phyloP scores from a whole-genome alignment of 148 eudicot species.

The Gaultheria prostrata region DNA sequence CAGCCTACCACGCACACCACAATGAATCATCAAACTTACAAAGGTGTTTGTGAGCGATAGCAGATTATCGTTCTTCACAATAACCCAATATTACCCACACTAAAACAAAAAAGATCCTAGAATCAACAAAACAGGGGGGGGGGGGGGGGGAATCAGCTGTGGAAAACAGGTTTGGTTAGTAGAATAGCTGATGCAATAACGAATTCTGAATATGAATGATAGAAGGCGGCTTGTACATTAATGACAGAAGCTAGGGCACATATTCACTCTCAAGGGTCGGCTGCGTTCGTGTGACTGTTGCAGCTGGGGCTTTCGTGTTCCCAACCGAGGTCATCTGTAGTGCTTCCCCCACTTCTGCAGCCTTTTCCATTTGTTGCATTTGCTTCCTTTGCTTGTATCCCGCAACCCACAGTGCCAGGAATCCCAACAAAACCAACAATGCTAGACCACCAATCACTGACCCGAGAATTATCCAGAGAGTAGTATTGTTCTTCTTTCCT shows the following conservation, averaged over 20 bases:
- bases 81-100: constrained; percentile 29
- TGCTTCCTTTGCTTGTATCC: constrained; percentile 48
- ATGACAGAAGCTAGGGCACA: constrained; percentile 47
- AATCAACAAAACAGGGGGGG: constrained; percentile 19
- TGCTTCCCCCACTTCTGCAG: constrained; percentile 81
- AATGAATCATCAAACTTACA: constrained; percentile 20
- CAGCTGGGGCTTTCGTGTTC: constrained; percentile 73
- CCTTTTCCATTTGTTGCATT: constrained; percentile 72
- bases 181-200: constrained; percentile 46
- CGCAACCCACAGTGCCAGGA: constrained; percentile 41
- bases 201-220: constrained; percentile 36
- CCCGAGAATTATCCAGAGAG: constrained; percentile 68
- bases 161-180: constrained; percentile 39
- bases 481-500: constrained; percentile 37
- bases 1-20: constrained; percentile 23
- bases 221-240: constrained; percentile 29
- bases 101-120: constrained; percentile 20
- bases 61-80: constrained; percentile 36
- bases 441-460: constrained; percentile 69
- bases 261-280: constrained; percentile 80
- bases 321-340: constrained; percentile 69
- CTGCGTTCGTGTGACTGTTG: constrained; percentile 75
- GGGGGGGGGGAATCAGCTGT: constrained; percentile 28
- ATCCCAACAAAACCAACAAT: constrained; percentile 50
- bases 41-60: constrained; percentile 20